Conservation (phyloP, 306 rosid species). For the Lathyrus aphaca region DNA sequence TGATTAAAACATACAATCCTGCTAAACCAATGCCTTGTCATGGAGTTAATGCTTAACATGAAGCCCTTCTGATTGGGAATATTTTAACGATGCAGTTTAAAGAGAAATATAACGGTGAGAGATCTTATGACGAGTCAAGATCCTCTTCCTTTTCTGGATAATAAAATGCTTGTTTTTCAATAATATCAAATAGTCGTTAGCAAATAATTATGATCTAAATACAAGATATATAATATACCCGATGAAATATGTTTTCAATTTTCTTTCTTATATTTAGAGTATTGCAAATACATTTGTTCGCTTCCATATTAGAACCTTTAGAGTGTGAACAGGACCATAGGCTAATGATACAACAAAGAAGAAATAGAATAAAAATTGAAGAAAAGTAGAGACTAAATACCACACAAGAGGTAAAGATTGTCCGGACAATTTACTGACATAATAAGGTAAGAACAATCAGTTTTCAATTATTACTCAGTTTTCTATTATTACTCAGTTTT, state of each 20-base stretch:
- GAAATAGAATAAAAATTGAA: neutral
- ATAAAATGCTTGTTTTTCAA: neutral
- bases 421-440: neutral
- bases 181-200: neutral
- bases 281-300: neutral
- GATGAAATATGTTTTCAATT: neutral
- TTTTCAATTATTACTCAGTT: neutral
- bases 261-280: neutral
- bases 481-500: neutral
- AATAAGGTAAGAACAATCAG: neutral
- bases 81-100: neutral
- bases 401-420: neutral
- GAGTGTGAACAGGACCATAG: neutral
- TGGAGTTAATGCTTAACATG: neutral
- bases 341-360: neutral
- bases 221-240: neutral
- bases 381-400: neutral
- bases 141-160: constrained; percentile 9
- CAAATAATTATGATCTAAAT: constrained; percentile 13
- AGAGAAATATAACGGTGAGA: neutral
- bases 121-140: neutral
- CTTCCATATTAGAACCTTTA: neutral
- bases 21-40: neutral
- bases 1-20: constrained; percentile 1
- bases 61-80: constrained; percentile 2